phyloP scores from a whole-genome alignment of 2,329 filamentous ascomycete species.

The Neonectria faginata region DNA sequence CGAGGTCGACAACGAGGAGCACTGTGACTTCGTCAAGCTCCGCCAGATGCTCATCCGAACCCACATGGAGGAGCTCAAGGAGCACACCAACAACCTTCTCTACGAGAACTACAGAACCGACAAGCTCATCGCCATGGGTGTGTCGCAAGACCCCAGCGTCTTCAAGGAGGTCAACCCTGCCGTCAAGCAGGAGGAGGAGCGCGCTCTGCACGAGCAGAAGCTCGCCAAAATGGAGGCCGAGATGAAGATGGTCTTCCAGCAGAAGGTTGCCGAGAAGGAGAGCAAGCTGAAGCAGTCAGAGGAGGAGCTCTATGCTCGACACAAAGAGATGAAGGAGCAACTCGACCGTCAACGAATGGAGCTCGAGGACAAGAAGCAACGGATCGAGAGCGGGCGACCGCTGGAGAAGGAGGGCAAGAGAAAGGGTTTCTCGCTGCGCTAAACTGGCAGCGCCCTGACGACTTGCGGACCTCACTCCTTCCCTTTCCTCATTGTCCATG shows the following conservation, averaged over 20 bases:
- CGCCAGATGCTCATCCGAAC: slow-evolving; percentile 99
- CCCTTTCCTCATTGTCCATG: slow-evolving; percentile 62
- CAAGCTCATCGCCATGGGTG: slow-evolving; percentile 98
- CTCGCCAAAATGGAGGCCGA: slow-evolving; percentile 99
- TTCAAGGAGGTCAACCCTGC: slow-evolving; percentile 99
- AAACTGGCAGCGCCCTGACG: slow-evolving; percentile 55
- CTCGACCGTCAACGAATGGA: slow-evolving; percentile 94
- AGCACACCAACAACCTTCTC: slow-evolving; percentile 98
- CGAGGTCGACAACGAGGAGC: slow-evolving; percentile 99
- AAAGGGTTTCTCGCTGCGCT: slow-evolving; percentile 99
- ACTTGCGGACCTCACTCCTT: slow-evolving; percentile 39
- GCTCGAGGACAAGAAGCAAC: slow-evolving; percentile 97
- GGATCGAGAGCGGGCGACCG: slow-evolving; percentile 94
- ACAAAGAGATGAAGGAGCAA: slow-evolving; percentile 99
- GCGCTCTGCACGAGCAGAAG: slow-evolving; percentile 98
- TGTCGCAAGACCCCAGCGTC: slow-evolving; percentile 97
- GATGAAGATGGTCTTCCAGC: slow-evolving; percentile 99
- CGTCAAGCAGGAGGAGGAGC: slow-evolving; percentile 99
- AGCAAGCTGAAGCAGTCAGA: slow-evolving; percentile 99
- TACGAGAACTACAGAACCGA: slow-evolving; percentile 99
- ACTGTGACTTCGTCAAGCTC: slow-evolving; percentile 99
- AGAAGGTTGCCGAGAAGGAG: slow-evolving; percentile 99
- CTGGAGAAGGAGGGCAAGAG: slow-evolving; percentile 98
- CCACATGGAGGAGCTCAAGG: slow-evolving; percentile 99
- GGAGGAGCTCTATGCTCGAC: slow-evolving; percentile 96